Base-by-base conservation (phyloP, 768 basidiomycete genomes). In the Trametes meyenii region DNA sequence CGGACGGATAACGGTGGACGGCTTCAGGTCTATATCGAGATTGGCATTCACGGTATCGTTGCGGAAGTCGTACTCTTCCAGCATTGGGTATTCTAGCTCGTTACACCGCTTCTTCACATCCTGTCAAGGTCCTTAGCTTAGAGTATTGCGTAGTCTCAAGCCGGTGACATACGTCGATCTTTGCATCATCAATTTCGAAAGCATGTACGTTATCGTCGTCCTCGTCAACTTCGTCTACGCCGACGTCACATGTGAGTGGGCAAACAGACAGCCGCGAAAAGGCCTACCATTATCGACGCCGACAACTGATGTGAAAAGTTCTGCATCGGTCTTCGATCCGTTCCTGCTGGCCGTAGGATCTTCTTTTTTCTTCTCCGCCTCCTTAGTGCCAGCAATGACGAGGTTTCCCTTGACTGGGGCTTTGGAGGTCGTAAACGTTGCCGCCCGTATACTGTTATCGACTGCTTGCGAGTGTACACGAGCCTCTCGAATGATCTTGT, bases 1-100 rank as follows among this genome's bases (percentile, higher is more conserved):
- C 14, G 97, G 94, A 56, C 97, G 85, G 71, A 99, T 97, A 63
- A 96, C 90, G 2, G 97, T 98, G 38, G 94, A 91, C 2, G 97
- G 97, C 73, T 99, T 99, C 55, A 99, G 84, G 74, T 99, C 97
- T 59, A 99, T 99, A 71, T 99, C 97, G 46, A 99, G 82, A 74
- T 98, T 96, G 29, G 97, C 85, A 71, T 99, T 99, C 66, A 95
- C 78, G 0, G 92, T 94, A 73, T 99, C 97, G 71, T 98, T 96
- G 44, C 96, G 83, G 81, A 98, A 99, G 74, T 99, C 97, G 71
- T 99, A 99, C 76, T 99, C 97, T 73, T 99, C 97, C 45, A 99
- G 81, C 88, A 98, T 97, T 8, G 97, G 97, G 66, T 96, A 94
- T 71, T 98, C 95, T 40, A 98, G 83, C 67, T 97, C 96, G 69